phyloP scores from a whole-genome alignment of 106 monocot genomes.

The Dioscorea dumetorum region DNA sequence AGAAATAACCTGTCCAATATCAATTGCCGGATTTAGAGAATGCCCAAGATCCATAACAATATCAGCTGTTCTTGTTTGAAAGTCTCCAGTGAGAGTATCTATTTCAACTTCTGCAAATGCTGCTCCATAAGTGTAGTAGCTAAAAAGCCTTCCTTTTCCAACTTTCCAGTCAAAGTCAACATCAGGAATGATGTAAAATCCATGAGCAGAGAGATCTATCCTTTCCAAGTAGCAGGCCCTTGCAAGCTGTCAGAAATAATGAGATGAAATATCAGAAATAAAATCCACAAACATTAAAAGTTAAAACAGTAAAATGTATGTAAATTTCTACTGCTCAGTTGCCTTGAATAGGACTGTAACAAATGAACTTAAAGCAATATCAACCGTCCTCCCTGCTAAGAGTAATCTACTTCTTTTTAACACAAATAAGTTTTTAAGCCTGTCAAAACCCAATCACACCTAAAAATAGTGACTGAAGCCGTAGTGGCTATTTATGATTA shows the following conservation, averaged over 20 bases:
- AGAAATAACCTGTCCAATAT: constrained; percentile 77
- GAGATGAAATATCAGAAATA: too few relatives aligned
- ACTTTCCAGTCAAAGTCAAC: constrained; percentile 65
- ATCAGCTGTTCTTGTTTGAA: constrained; percentile 62
- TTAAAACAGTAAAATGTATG: too few relatives aligned
- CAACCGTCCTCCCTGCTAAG: too few relatives aligned
- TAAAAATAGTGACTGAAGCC: too few relatives aligned
- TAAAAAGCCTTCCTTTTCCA: constrained; percentile 70
- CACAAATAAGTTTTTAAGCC: too few relatives aligned
- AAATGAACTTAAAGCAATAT: too few relatives aligned
- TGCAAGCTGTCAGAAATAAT: constrained; percentile 38
- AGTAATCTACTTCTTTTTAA: too few relatives aligned
- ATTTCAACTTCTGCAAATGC: constrained; percentile 97
- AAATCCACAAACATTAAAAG: too few relatives aligned
- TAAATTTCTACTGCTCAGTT: too few relatives aligned
- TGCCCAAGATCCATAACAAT: constrained; percentile 91
- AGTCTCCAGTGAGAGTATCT: constrained; percentile 91
- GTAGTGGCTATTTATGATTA: too few relatives aligned
- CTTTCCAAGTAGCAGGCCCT: constrained; percentile 67
- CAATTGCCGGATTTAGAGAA: constrained; percentile 94
- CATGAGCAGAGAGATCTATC: constrained; percentile 93
- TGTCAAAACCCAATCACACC: too few relatives aligned
- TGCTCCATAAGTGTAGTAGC: constrained; percentile 86
- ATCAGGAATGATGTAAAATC: constrained; percentile 87
- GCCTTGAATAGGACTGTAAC: too few relatives aligned